phyloP scores from a whole-genome alignment of 2,329 filamentous ascomycete species.

The Elsinoe ampelina region DNA sequence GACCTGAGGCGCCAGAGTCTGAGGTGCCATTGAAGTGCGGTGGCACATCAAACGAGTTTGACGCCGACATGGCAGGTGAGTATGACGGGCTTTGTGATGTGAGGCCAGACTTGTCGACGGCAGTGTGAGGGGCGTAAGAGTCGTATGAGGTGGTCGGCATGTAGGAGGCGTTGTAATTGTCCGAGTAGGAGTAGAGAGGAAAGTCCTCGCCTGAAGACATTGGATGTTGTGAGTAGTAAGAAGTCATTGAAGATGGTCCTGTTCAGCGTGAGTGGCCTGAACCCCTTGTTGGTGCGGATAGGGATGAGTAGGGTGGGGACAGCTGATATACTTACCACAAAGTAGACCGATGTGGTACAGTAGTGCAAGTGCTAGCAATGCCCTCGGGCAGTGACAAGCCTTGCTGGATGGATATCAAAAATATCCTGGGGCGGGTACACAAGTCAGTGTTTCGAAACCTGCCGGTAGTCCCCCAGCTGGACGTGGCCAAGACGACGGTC shows the following conservation, averaged over 20 bases:
- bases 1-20: slow-evolving; percentile 42
- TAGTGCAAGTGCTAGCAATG: slow-evolving; percentile 4
- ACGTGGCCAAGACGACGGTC: neutral
- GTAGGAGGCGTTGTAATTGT: slow-evolving; percentile 19
- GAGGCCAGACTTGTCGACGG: slow-evolving; percentile 22
- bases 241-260: slow-evolving; percentile 8
- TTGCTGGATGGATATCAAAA: slow-evolving; percentile 2
- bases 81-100: slow-evolving; percentile 31
- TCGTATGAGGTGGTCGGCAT: slow-evolving; percentile 27
- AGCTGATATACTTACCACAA: slow-evolving; percentile 8
- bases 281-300: slow-evolving; percentile 4
- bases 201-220: slow-evolving; percentile 22
- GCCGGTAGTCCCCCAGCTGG: slow-evolving; percentile 5
- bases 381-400: slow-evolving; percentile 10
- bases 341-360: neutral
- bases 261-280: neutral
- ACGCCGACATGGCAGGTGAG: slow-evolving; percentile 36
- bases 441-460: slow-evolving; percentile 8
- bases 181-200: slow-evolving; percentile 25
- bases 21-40: slow-evolving; percentile 40
- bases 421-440: neutral
- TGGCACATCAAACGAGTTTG: slow-evolving; percentile 37
- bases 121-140: slow-evolving; percentile 26
- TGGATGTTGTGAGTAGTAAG: slow-evolving; percentile 9
- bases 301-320: slow-evolving; percentile 2